Conservation (phyloP, 2,329 filamentous ascomycete species). For the Paraphaeosphaeria sporulosa region DNA sequence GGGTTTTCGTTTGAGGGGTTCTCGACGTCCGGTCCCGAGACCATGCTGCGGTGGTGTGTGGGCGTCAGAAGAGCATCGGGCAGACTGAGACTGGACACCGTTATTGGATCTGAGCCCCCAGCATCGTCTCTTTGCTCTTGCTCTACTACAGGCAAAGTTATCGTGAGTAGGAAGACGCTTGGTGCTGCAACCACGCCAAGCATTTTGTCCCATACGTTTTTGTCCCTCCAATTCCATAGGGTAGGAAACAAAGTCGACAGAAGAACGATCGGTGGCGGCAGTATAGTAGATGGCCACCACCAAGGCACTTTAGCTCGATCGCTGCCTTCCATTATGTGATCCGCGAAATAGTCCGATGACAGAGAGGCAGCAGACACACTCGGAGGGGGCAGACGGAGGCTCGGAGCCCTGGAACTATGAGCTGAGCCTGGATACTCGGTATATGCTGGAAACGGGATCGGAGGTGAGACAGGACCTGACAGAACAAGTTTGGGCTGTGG, state of each 20-base stretch:
- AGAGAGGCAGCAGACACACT: constrained; percentile 59
- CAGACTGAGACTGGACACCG: constrained; percentile 39
- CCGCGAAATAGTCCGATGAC: constrained; percentile 57
- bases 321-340: constrained; percentile 52
- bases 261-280: constrained; percentile 77
- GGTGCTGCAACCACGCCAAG: constrained; percentile 85
- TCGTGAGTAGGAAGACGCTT: constrained; percentile 86
- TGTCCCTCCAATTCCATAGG: constrained; percentile 79
- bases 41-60: constrained; percentile 28
- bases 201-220: constrained; percentile 83
- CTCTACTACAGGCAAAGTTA: constrained; percentile 92
- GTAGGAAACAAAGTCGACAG: constrained; percentile 85
- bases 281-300: constrained; percentile 82
- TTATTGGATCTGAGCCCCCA: constrained; percentile 49
- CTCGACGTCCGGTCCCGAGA: constrained; percentile 32
- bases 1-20: constrained; percentile 16
- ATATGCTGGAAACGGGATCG: constrained; percentile 73
- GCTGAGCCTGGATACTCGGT: constrained; percentile 61
- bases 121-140: constrained; percentile 69
- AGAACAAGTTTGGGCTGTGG: constrained; percentile 53
- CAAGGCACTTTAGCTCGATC: constrained; percentile 56
- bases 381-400: constrained; percentile 64
- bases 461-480: constrained; percentile 51
- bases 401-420: constrained; percentile 57
- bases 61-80: constrained; percentile 37